Conservation (phyloP, 768 basidiomycete species). For the Antrodiella citrinella region DNA sequence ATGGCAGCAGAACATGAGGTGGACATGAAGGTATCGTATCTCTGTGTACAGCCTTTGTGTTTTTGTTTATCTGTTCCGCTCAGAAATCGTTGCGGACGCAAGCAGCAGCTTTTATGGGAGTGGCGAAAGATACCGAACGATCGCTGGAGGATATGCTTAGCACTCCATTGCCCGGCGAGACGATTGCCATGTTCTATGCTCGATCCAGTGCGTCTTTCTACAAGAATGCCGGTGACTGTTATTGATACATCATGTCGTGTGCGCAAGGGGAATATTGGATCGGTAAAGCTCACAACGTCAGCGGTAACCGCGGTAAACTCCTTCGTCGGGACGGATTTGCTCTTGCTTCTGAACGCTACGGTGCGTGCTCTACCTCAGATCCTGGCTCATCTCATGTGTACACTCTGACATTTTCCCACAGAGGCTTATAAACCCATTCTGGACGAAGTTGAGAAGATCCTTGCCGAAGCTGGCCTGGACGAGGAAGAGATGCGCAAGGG, state of each 20-base stretch:
- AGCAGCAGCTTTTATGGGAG: constrained; percentile 54
- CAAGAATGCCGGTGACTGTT: not conserved
- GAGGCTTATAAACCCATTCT: constrained; percentile 78
- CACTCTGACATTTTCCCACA: constrained; percentile 17
- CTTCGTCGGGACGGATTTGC: constrained; percentile 72
- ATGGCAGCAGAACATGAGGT: constrained; percentile 14
- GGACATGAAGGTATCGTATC: constrained; percentile 16
- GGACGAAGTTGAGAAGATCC: constrained; percentile 74
- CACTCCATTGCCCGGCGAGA: constrained; percentile 81
- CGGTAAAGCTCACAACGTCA: constrained; percentile 51
- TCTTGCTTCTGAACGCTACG: constrained; percentile 65
- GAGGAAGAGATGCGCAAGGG: constrained; percentile 69
- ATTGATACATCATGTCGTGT: not conserved
- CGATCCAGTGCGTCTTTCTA: constrained; percentile 53
- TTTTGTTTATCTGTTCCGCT: too few species aligned
- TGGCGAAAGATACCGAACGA: constrained; percentile 46
- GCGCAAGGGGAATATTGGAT: constrained; percentile 73
- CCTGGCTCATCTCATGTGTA: not conserved
- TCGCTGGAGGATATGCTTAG: constrained; percentile 66
- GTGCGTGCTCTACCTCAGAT: constrained; percentile 38
- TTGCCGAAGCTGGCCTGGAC: constrained; percentile 78
- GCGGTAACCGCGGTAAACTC: constrained; percentile 68
- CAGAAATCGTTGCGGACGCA: constrained; percentile 32
- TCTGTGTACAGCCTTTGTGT: not conserved
- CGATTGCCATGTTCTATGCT: constrained; percentile 74